Evolutionary conservation across 208 protist species (phyloP).

Genomic region (Crithidia fasciculata): DNA sequence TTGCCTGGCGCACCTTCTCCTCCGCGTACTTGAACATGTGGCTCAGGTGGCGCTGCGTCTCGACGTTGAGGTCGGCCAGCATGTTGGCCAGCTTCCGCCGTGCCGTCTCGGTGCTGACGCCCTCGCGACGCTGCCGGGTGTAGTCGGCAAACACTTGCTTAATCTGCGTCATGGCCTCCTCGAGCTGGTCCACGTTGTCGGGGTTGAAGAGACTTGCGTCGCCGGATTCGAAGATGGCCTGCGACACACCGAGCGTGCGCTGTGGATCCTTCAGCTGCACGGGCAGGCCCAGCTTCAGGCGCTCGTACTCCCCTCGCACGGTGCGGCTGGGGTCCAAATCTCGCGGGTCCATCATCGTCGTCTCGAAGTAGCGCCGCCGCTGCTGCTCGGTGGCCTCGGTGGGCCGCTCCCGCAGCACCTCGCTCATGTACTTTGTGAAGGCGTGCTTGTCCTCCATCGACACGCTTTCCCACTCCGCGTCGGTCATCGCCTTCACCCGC

Average conservation of each 20-base stretch:
- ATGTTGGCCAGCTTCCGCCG: conserved; percentile 76
- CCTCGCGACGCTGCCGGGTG: conserved; percentile 70
- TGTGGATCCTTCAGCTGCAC: conserved; percentile 77
- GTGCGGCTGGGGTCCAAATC: conserved; percentile 63
- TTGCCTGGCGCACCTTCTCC: conserved; percentile 48
- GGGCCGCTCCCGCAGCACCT: conserved; percentile 59
- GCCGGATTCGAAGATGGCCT: conserved; percentile 74
- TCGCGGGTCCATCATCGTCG: conserved; percentile 75
- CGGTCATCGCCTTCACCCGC: conserved; percentile 70
- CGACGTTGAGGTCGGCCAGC: conserved; percentile 72
- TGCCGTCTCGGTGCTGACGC: conserved; percentile 78
- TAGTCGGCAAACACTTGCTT: conserved; percentile 92
- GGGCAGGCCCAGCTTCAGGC: conserved; percentile 81
- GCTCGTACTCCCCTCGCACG: conserved; percentile 75
- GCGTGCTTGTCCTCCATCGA: conserved; percentile 78
- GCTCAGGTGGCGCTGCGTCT: conserved; percentile 78
- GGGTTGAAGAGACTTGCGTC: conserved; percentile 81
- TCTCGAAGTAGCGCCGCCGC: conserved; percentile 87
- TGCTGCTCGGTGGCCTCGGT: conserved; percentile 85
- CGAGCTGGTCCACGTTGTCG: conserved; percentile 63
- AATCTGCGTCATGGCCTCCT: conserved; percentile 81
- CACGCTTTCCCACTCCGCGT: conserved; percentile 83
- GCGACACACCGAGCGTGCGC: conserved; percentile 70
- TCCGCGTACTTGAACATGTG: conserved; percentile 87
- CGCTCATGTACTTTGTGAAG: conserved; percentile 79